A percentile compares a stretch with the other conserved stretches of the same genome.
These are phyloP conservation scores for Penicillium frequentans DNA, from an alignment of 2,329 filamentous ascomycete species.

Conservation along the genomic window DNA sequence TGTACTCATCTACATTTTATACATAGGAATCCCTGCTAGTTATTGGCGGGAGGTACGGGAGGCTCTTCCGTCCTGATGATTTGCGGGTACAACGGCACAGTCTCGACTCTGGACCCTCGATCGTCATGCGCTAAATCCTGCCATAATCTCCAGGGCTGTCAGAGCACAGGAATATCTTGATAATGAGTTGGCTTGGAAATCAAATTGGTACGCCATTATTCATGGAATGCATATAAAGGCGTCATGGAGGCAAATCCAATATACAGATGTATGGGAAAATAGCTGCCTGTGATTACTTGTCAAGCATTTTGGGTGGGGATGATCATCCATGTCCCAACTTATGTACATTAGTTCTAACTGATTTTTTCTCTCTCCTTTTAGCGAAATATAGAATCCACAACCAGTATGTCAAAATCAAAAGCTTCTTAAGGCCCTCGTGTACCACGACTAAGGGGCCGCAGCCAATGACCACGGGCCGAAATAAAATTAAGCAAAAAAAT, in stretches of 20 bases:
- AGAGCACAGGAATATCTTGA: neutral
- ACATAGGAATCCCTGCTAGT: neutral
- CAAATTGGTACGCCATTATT: neutral
- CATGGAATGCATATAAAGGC: neutral
- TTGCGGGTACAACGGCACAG: conserved; percentile 1
- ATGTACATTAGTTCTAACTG: neutral
- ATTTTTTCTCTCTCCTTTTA: neutral
- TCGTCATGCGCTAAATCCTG: conserved; percentile 15
- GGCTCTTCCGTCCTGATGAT: neutral
- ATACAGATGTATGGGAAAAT: neutral
- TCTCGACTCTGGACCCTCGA: conserved; percentile 7
- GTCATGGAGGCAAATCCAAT: neutral
- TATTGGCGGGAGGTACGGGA: neutral
- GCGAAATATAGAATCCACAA: neutral
- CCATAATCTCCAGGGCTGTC: neutral
- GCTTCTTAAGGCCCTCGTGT: neutral
- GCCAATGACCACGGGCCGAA: conserved; percentile 5
- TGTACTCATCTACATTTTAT: neutral
- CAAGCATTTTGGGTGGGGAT: neutral
- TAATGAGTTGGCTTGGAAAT: neutral
- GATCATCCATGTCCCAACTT: neutral
- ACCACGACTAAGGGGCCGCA: conserved; percentile 3
- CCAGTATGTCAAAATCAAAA: neutral
- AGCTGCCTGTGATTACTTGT: neutral
- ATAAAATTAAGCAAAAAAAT: conserved; percentile 4